Evolutionary conservation across 805 yeast species (phyloP).

Genomic region (Pichia exigua): DNA sequence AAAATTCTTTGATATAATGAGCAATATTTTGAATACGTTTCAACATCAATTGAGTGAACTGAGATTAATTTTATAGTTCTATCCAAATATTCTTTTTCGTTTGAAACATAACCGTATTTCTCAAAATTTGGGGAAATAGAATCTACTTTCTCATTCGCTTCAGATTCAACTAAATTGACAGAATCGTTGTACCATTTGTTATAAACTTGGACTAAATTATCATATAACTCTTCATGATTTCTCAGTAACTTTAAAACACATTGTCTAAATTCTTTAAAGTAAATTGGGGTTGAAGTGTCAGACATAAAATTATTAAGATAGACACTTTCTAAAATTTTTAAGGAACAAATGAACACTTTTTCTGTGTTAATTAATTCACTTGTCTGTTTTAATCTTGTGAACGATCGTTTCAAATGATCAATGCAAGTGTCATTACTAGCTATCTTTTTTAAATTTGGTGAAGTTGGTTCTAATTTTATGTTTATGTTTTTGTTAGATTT

Average conservation of each 20-base stretch:
- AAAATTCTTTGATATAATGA: constrained; percentile 18
- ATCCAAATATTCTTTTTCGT: constrained; percentile 17
- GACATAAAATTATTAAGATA: constrained; percentile 35
- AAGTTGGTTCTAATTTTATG: not conserved
- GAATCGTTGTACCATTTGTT: constrained; percentile 16
- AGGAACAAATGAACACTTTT: constrained; percentile 36
- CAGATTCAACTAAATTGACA: not conserved
- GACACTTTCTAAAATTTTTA: constrained; percentile 35
- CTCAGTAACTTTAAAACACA: constrained; percentile 26
- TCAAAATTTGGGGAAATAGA: constrained; percentile 21
- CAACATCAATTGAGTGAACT: constrained; percentile 17
- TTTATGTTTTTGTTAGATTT: too few species aligned
- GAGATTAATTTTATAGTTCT: constrained; percentile 15
- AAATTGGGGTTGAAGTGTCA: constrained; percentile 30
- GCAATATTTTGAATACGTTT: constrained; percentile 22
- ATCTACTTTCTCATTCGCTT: constrained; percentile 6
- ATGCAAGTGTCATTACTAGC: not conserved
- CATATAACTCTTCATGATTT: constrained; percentile 28
- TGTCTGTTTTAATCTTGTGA: constrained; percentile 24
- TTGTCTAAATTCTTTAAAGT: constrained; percentile 23
- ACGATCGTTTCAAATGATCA: constrained; percentile 13
- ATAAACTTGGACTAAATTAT: constrained; percentile 21
- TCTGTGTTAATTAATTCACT: constrained; percentile 45
- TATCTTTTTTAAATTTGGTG: constrained; percentile 3
- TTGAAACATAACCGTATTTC: constrained; percentile 15